phyloP scores from a whole-genome alignment of 78 protist species.

The Monosiga brevicollis region DNA sequence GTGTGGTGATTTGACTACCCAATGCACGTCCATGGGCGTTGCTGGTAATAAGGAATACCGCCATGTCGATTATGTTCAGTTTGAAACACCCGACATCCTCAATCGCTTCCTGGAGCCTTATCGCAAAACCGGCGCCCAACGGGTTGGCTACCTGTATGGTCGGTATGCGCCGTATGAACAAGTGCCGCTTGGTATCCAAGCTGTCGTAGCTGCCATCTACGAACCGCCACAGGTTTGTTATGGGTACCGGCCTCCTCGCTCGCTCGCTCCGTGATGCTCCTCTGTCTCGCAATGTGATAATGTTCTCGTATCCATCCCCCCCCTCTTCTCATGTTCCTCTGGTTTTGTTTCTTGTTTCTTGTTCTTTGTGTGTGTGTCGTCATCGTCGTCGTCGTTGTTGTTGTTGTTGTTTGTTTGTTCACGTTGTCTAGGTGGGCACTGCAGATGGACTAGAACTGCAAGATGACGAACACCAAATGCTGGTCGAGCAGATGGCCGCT shows the following conservation, averaged over 20 bases:
- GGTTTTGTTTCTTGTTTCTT: not conserved
- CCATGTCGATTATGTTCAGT: slow-evolving; percentile 33
- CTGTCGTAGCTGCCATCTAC: slow-evolving; percentile 37
- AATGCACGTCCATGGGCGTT: too few relatives aligned
- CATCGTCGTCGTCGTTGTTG: not conserved
- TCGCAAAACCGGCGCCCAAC: slow-evolving; percentile 27
- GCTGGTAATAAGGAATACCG: slow-evolving; percentile 10
- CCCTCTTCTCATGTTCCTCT: too few relatives aligned
- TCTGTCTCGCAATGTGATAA: too few relatives aligned
- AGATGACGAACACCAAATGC: not conserved
- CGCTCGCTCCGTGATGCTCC: too few relatives aligned
- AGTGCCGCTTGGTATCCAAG: slow-evolving; percentile 39
- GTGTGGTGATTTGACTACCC: too few relatives aligned
- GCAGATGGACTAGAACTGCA: not conserved
- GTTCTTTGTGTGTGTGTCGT: not conserved
- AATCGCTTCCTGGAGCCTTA: slow-evolving; percentile 17
- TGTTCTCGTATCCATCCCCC: too few relatives aligned
- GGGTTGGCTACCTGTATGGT: slow-evolving; percentile 29
- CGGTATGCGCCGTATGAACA: slow-evolving; percentile 10
- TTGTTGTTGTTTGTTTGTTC: too few relatives aligned
- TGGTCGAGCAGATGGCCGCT: not conserved
- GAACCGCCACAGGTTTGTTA: slow-evolving; percentile 26
- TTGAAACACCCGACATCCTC: slow-evolving; percentile 20
- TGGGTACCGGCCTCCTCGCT: too few relatives aligned
- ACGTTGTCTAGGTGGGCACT: too few relatives aligned